A percentile compares a stretch with the other conserved stretches of the same genome.
phyloP scores from a whole-genome alignment of 371 early-diverging fungal genomes.

The Mycotypha africana region DNA sequence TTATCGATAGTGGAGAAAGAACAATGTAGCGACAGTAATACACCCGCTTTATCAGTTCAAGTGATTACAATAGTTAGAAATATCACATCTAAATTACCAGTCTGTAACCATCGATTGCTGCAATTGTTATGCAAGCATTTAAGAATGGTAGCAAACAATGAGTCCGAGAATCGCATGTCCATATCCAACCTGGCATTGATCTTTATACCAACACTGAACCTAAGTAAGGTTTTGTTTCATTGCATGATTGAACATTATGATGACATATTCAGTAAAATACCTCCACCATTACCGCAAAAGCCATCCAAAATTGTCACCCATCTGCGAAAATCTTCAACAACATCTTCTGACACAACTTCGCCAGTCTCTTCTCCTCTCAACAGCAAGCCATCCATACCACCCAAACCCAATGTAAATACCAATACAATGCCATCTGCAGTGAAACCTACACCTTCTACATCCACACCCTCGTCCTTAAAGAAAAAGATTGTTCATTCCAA shows the following conservation, averaged over 20 bases:
- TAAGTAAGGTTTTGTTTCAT: conserved; percentile 66
- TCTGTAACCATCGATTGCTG: conserved; percentile 51
- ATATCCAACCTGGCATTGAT: conserved; percentile 75
- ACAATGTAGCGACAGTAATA: conserved; percentile 6
- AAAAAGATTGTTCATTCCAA: conserved; percentile 14
- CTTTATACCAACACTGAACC: conserved; percentile 74
- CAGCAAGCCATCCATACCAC: no score
- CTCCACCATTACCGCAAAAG: conserved; percentile 32
- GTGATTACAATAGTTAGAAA: conserved; percentile 15
- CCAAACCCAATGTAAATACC: no score
- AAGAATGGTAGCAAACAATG: conserved; percentile 56
- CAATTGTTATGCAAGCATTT: conserved; percentile 57
- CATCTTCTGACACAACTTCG: no score
- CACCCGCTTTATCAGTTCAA: conserved; percentile 18
- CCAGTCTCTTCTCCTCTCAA: no score
- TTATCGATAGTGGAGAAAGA: conserved; percentile 1
- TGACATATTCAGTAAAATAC: conserved; percentile 10
- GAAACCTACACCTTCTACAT: not conserved
- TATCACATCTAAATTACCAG: conserved; percentile 50
- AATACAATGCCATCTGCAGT: not conserved
- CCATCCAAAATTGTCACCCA: conserved; percentile 17
- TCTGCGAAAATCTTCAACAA: not conserved
- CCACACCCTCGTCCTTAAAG: conserved; percentile 1
- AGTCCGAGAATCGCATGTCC: conserved; percentile 69
- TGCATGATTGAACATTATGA: conserved; percentile 37